These are phyloP conservation scores for Cinnamomum micranthum DNA, from an alignment of 164 flowering plant genomes.

Conservation along the genomic window DNA sequence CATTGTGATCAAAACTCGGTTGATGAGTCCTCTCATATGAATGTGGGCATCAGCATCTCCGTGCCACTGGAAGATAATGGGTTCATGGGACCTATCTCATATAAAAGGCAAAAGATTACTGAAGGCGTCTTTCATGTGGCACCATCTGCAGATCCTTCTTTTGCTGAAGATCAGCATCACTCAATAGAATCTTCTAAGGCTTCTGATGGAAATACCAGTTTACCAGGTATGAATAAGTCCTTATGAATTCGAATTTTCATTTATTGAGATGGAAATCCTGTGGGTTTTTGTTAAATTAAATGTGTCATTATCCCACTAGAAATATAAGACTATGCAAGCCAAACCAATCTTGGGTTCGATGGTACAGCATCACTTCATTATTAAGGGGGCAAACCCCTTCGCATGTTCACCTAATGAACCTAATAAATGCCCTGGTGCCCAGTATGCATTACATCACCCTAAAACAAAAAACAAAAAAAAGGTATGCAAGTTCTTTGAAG, in stretches of 20 bases:
- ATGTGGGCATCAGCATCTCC: conserved; percentile 11
- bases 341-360: no score
- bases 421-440: no score
- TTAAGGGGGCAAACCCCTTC: no score
- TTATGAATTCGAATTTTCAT: neutral
- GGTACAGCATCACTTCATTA: no score
- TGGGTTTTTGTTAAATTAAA: no score
- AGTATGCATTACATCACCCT: no score
- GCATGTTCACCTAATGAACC: no score
- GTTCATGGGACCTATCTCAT: conserved; percentile 3
- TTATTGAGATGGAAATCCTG: neutral
- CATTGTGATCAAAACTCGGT: conserved; percentile 15
- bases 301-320: no score
- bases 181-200: conserved; percentile 9
- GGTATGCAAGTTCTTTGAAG: no score
- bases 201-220: conserved; percentile 11
- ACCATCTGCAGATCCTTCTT: conserved; percentile 9
- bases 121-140: conserved; percentile 13
- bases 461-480: no score
- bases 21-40: conserved; percentile 18
- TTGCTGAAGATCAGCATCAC: neutral
- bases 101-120: conserved; percentile 33
- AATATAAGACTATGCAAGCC: no score
- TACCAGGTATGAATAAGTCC: conserved; percentile 25
- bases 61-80: conserved; percentile 5